phyloP scores from a whole-genome alignment of 257 asterid genomes.

The Solanum sitiens region DNA sequence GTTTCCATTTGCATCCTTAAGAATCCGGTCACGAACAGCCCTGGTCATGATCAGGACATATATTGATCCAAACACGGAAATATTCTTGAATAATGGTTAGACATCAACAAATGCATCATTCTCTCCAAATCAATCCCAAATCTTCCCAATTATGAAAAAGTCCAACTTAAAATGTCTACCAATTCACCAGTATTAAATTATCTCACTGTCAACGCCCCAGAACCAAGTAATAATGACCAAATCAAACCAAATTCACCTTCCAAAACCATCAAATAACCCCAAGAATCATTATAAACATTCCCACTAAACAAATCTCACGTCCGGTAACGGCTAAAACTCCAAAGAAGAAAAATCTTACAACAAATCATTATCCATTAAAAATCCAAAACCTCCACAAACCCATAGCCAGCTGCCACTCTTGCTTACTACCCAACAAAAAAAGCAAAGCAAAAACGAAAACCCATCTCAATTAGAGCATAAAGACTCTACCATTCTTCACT shows the following conservation, averaged over 20 bases:
- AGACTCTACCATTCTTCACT: conserved; percentile 1
- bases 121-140: conserved; percentile 15
- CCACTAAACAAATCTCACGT: not conserved
- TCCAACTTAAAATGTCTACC: not conserved
- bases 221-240: not conserved
- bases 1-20: conserved; percentile 77
- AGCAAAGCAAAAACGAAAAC: conserved; percentile 9
- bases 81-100: conserved; percentile 15
- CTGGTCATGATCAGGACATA: conserved; percentile 76
- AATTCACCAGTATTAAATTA: not conserved
- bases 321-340: not conserved
- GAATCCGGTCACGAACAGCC: conserved; percentile 74
- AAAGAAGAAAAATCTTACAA: not conserved
- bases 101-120: conserved; percentile 18
- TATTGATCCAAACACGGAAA: conserved; percentile 16
- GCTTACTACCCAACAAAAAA: not conserved
- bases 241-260: conserved; percentile 11
- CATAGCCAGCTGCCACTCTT: not conserved
- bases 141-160: conserved; percentile 7
- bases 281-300: not conserved
- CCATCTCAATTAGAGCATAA: conserved; percentile 6
- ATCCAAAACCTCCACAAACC: not conserved
- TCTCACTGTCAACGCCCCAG: not conserved
- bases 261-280: not conserved
- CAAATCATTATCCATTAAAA: conserved; percentile 1